Percentiles rank a stretch among this genome's conserved stretches.
Evolutionary conservation across 805 yeast species (phyloP).

Genomic region (Candida manassasensis): DNA sequence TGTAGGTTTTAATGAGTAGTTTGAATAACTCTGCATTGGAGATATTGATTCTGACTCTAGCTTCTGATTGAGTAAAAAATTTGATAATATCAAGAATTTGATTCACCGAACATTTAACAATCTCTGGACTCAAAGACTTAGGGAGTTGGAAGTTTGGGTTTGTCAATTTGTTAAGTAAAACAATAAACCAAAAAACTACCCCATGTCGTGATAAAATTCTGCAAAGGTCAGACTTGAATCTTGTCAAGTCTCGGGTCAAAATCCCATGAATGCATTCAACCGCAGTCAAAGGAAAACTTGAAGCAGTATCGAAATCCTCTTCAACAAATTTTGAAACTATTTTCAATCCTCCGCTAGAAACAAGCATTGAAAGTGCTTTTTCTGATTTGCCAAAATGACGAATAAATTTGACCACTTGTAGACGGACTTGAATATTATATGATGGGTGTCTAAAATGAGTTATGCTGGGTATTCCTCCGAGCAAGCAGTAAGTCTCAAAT

Average conservation of each 20-base stretch:
- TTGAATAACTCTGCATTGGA: conserved; percentile 38
- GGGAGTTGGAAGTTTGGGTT: conserved; percentile 9
- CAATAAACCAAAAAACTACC: conserved; percentile 40
- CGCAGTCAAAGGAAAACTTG: conserved; percentile 33
- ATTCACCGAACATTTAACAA: conserved; percentile 15
- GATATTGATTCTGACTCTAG: conserved; percentile 37
- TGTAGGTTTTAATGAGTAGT: conserved; percentile 35
- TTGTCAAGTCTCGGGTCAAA: conserved; percentile 29
- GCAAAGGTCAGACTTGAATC: conserved; percentile 40
- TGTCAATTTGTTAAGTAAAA: conserved; percentile 30
- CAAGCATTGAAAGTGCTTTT: conserved; percentile 34
- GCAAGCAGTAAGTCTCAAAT: conserved; percentile 37
- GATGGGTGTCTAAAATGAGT: conserved; percentile 32
- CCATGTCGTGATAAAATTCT: conserved; percentile 40
- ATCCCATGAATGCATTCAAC: conserved; percentile 33
- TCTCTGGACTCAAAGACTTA: conserved; percentile 4
- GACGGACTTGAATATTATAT: conserved; percentile 26
- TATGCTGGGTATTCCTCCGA: conserved; percentile 41
- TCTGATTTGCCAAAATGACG: conserved; percentile 29
- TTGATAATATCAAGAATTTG: conserved; percentile 35
- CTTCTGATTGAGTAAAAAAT: conserved; percentile 43
- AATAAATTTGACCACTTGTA: conserved; percentile 35
- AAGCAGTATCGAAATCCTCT: conserved; percentile 38
- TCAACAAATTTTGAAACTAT: conserved; percentile 42
- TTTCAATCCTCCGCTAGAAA: conserved; percentile 43